phyloP scores from a whole-genome alignment of 129 eudicot species.

The Calendula officinalis region DNA sequence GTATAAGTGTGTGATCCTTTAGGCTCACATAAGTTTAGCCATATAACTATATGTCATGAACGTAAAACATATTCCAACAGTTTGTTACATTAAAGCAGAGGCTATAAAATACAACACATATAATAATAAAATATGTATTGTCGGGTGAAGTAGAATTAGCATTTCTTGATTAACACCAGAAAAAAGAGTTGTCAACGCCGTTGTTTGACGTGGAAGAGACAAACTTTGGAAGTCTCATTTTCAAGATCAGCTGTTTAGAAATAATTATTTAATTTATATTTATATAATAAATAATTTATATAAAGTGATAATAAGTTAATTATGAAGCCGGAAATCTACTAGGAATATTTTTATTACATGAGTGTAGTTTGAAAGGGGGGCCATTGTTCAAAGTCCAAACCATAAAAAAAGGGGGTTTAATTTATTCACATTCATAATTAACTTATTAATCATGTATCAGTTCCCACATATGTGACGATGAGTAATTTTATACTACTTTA shows the following conservation, averaged over 20 bases:
- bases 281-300: not conserved
- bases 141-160: slow-evolving; percentile 22
- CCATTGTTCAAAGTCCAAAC: slow-evolving; percentile 65
- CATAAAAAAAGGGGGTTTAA: slow-evolving; percentile 47
- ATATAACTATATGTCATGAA: too few species aligned
- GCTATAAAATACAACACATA: too few species aligned
- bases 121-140: too few species aligned
- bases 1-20: too few species aligned
- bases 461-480: too few species aligned
- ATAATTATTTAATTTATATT: slow-evolving; percentile 11
- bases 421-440: slow-evolving; percentile 18
- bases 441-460: slow-evolving; percentile 12
- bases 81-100: too few species aligned
- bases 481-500: too few species aligned
- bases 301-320: slow-evolving; percentile 6
- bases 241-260: slow-evolving; percentile 35
- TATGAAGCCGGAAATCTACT: slow-evolving; percentile 24
- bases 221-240: slow-evolving; percentile 40
- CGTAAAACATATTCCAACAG: too few species aligned
- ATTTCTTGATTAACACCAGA: slow-evolving; percentile 32
- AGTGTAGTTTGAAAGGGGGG: slow-evolving; percentile 73
- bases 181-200: slow-evolving; percentile 11
- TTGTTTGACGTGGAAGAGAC: slow-evolving; percentile 36
- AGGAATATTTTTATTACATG: slow-evolving; percentile 29
- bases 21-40: too few species aligned